A percentile compares a stretch with the other conserved stretches of the same genome.
phyloP scores from a whole-genome alignment of 2,329 filamentous ascomycete species.

The Ilyonectria destructans region DNA sequence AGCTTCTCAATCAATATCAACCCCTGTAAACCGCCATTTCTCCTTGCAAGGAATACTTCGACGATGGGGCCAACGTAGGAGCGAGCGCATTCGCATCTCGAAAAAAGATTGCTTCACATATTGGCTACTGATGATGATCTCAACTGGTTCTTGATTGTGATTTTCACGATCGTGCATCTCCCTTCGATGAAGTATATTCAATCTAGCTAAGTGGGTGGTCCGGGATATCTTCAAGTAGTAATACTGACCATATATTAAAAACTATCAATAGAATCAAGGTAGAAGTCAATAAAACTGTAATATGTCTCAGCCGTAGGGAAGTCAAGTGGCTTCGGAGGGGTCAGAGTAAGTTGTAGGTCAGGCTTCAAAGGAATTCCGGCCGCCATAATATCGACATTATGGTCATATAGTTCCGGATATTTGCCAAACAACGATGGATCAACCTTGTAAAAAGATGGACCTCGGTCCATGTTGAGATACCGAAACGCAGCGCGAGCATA shows the following conservation, averaged over 20 bases:
- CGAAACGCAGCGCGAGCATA: slow-evolving; percentile 49
- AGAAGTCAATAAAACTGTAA: slow-evolving; percentile 53
- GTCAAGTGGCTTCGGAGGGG: slow-evolving; percentile 51
- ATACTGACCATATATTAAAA: background rate
- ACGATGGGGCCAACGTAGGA: too few relatives aligned
- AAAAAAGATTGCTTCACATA: too few relatives aligned
- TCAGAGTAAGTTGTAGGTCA: slow-evolving; percentile 48
- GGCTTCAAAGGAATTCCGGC: slow-evolving; percentile 51
- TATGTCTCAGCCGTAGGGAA: slow-evolving; percentile 50
- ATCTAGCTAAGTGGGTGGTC: too few relatives aligned
- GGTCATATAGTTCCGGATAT: slow-evolving; percentile 52
- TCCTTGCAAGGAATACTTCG: too few relatives aligned
- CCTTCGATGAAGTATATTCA: too few relatives aligned
- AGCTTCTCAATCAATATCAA: too few relatives aligned
- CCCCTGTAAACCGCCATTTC: too few relatives aligned
- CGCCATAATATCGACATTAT: slow-evolving; percentile 46
- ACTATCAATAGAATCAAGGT: slow-evolving; percentile 38
- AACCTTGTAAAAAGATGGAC: slow-evolving; percentile 54
- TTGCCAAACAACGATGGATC: slow-evolving; percentile 53
- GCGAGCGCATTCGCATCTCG: too few relatives aligned
- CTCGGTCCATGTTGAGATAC: slow-evolving; percentile 51
- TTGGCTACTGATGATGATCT: too few relatives aligned
- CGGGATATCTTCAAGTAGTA: too few relatives aligned
- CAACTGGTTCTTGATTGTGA: too few relatives aligned
- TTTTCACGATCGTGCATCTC: too few relatives aligned